Evolutionary conservation across 192 early-diverging fungal genomes (phyloP), one percentile per base, ranked within the genome.

Genomic region (Coemansia sp.): DNA sequence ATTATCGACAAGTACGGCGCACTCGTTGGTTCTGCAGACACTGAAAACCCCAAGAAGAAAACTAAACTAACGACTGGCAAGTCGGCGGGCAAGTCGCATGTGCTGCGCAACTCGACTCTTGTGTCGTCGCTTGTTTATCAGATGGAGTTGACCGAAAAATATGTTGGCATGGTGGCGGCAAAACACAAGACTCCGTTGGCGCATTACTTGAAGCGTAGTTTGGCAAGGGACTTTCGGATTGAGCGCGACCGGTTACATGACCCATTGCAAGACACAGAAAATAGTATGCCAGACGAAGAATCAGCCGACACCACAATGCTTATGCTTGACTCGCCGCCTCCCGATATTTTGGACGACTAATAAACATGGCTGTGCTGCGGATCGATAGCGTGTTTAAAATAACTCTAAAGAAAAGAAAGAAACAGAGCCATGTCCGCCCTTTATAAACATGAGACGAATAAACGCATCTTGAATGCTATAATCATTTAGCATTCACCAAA

Each of bases 181-280:
- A 91, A 89, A 52, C 82, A 86, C 62, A 90, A 89, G 51, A 85
- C 87, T 0, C 82, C 91, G 44, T 53, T 94, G 42, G 88, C 88
- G 28, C 87, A 91, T 48, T 87, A 89, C 57, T 82, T 93, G 65
- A 87, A 90, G 60, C 78, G 90, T 20, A 90, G 91, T 65, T 92
- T 90, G 0, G 87, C 88, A 2, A 78, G 89, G 34, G 92, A 94
- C 50, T 94, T 94, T 48, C 82, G 78, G 47, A 91, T 94, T 59
- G 74, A 15, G 14, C 11, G 40, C 14, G 40, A 44, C 40, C 31
- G 31, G 31, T 8, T 34, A 6, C 31, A 34, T 7, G 31, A 34
- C 8, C 31, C 31, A 7, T 34, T 34, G 31, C 31, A 34, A 34
- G 31, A 34, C 31, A 34, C 8, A 1, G 31, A 8, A 34, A 34